Evolutionary conservation across 2,329 filamentous ascomycete genomes (phyloP).

Genomic region (Fusarium pseudonygamai): DNA sequence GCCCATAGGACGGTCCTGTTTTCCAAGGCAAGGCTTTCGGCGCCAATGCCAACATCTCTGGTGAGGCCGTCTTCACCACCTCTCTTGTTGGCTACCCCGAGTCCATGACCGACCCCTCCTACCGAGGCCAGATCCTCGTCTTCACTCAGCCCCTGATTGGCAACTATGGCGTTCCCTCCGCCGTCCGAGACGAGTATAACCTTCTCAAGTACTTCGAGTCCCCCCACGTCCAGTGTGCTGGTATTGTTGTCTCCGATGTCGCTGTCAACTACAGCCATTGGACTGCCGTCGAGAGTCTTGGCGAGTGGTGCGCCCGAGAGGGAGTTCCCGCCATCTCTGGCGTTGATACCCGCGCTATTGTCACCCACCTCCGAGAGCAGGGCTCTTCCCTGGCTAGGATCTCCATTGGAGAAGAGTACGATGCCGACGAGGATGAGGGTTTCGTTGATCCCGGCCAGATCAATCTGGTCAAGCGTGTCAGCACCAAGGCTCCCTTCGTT

Average conservation of each 20-base stretch:
- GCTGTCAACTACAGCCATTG: slow-evolving; percentile 96
- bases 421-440: slow-evolving; percentile 96
- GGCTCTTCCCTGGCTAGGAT: slow-evolving; percentile 96
- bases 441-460: slow-evolving; percentile 96
- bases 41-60: slow-evolving; percentile 94
- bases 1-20: slow-evolving; percentile 82
- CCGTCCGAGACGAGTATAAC: slow-evolving; percentile 84
- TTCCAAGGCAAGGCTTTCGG: slow-evolving; percentile 98
- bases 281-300: slow-evolving; percentile 95
- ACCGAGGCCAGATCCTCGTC: slow-evolving; percentile 94
- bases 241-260: slow-evolving; percentile 94
- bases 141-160: slow-evolving; percentile 98
- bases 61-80: slow-evolving; percentile 98
- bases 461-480: slow-evolving; percentile 95
- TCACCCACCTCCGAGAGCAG: slow-evolving; percentile 94
- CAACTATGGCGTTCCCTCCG: slow-evolving; percentile 96
- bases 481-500: slow-evolving; percentile 98
- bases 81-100: slow-evolving; percentile 98
- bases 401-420: slow-evolving; percentile 95
- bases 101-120: slow-evolving; percentile 88
- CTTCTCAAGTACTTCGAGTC: slow-evolving; percentile 98
- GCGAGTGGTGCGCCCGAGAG: slow-evolving; percentile 95
- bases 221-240: slow-evolving; percentile 94
- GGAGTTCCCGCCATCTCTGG: slow-evolving; percentile 96
- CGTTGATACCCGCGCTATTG: slow-evolving; percentile 95